phyloP scores from a whole-genome alignment of 169 alveolate genomes.

The Plasmodium vinckei region DNA sequence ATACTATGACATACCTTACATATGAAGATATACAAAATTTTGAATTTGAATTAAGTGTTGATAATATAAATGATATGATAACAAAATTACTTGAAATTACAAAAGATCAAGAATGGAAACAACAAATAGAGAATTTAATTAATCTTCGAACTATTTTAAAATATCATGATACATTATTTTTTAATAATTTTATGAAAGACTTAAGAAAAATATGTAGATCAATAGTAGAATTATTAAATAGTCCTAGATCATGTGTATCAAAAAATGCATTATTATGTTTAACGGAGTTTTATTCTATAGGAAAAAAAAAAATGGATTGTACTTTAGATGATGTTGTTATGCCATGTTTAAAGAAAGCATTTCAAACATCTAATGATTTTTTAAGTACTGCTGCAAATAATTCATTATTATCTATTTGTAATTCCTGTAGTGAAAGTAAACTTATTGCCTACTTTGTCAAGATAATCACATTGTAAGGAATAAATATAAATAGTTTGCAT shows the following conservation, averaged over 20 bases:
- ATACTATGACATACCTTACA: conserved; percentile 39
- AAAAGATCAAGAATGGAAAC: conserved; percentile 74
- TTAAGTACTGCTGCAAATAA: conserved; percentile 74
- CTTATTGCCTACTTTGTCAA: conserved; percentile 56
- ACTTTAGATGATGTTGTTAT: conserved; percentile 58
- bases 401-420: conserved; percentile 54
- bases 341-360: conserved; percentile 74
- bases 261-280: conserved; percentile 72
- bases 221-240: conserved; percentile 54
- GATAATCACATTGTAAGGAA: conserved; percentile 57
- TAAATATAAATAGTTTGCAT: neutral
- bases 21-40: conserved; percentile 57
- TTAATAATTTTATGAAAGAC: conserved; percentile 45
- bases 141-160: conserved; percentile 56
- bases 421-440: conserved; percentile 72
- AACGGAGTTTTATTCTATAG: conserved; percentile 68
- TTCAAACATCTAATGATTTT: conserved; percentile 68
- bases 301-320: conserved; percentile 67
- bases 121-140: conserved; percentile 71
- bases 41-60: conserved; percentile 41
- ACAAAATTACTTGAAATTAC: conserved; percentile 16
- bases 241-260: conserved; percentile 73
- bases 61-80: conserved; percentile 45
- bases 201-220: conserved; percentile 56
- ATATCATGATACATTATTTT: conserved; percentile 62